Percentiles rank a stretch among this genome's conserved stretches.
Evolutionary conservation across 257 asterid genomes (phyloP).

Genomic region (Dorcoceras hygrometricum): DNA sequence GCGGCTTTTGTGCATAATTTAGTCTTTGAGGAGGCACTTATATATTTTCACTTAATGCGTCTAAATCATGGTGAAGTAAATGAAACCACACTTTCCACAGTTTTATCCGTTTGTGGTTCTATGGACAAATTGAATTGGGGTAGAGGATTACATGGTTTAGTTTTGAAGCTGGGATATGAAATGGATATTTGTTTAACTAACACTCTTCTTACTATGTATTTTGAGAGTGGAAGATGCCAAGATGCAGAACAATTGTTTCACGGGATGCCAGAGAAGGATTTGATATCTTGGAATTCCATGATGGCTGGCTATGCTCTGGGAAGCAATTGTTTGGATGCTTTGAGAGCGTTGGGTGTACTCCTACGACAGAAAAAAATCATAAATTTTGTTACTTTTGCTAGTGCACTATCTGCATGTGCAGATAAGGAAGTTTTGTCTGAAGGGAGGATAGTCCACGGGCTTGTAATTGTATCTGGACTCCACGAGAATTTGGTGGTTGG

Average conservation of each 20-base stretch:
- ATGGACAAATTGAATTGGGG: constrained; percentile 58
- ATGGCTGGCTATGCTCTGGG: background rate
- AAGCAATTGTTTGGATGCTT: constrained; percentile 30
- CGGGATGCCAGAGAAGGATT: constrained; percentile 36
- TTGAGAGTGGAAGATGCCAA: constrained; percentile 44
- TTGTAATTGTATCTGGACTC: constrained; percentile 33
- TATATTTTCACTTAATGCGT: constrained; percentile 61
- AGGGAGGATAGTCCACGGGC: constrained; percentile 43
- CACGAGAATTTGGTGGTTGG: constrained; percentile 61
- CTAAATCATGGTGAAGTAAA: constrained; percentile 51
- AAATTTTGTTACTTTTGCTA: constrained; percentile 35
- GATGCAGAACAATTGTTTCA: constrained; percentile 59
- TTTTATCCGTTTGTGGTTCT: constrained; percentile 24
- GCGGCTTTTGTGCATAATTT: constrained; percentile 56
- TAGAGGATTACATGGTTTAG: constrained; percentile 74
- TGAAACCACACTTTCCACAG: constrained; percentile 42
- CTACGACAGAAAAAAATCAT: constrained; percentile 24
- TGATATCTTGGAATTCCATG: too few species aligned
- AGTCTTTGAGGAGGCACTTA: constrained; percentile 46
- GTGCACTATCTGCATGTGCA: constrained; percentile 28
- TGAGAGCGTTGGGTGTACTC: background rate
- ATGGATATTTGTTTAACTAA: constrained; percentile 54
- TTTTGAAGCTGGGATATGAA: constrained; percentile 60
- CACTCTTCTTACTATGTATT: constrained; percentile 77
- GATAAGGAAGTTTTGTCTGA: constrained; percentile 33